A percentile compares a stretch with the other conserved stretches of the same genome.
Evolutionary conservation across 148 eudicot species (phyloP).

Genomic region (Linanthus parryae): DNA sequence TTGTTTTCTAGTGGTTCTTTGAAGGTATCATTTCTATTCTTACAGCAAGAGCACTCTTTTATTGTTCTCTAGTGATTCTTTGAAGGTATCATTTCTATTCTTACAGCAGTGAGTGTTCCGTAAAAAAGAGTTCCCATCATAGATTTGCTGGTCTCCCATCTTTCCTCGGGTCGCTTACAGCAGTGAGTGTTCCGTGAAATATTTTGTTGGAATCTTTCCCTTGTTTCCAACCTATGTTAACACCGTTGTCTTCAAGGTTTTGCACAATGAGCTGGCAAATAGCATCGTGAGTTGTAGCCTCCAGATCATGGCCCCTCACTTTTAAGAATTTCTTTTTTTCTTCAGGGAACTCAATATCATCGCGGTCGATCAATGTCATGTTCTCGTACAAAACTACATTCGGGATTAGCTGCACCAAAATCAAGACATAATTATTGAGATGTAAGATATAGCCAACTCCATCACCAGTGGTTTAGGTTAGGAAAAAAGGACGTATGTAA

Average conservation of each 20-base stretch:
- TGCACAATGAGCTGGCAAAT: slow-evolving; percentile 25
- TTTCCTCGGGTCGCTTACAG: slow-evolving; percentile 78
- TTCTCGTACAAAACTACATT: slow-evolving; percentile 27
- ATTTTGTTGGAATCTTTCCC: too few species aligned
- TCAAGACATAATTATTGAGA: background rate
- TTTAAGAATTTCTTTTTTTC: slow-evolving; percentile 5
- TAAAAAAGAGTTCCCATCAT: too few species aligned
- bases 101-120: too few species aligned
- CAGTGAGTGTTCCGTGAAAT: slow-evolving; percentile 60
- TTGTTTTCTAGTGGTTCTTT: too few species aligned
- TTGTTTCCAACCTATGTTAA: too few species aligned
- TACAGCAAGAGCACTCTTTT: too few species aligned
- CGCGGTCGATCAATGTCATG: slow-evolving; percentile 22
- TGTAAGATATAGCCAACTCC: background rate
- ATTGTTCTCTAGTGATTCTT: too few species aligned
- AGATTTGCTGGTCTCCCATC: slow-evolving; percentile 75
- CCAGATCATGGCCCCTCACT: slow-evolving; percentile 24
- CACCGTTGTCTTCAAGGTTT: background rate
- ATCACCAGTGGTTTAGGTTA: background rate
- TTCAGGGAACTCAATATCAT: slow-evolving; percentile 22
- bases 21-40: too few species aligned
- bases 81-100: too few species aligned
- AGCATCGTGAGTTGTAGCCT: slow-evolving; percentile 14
- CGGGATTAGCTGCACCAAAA: slow-evolving; percentile 20
- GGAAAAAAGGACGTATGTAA: too few species aligned